These are phyloP conservation scores for Neonectria faginata DNA, from an alignment of 2,329 filamentous ascomycete species.

Conservation along the genomic window DNA sequence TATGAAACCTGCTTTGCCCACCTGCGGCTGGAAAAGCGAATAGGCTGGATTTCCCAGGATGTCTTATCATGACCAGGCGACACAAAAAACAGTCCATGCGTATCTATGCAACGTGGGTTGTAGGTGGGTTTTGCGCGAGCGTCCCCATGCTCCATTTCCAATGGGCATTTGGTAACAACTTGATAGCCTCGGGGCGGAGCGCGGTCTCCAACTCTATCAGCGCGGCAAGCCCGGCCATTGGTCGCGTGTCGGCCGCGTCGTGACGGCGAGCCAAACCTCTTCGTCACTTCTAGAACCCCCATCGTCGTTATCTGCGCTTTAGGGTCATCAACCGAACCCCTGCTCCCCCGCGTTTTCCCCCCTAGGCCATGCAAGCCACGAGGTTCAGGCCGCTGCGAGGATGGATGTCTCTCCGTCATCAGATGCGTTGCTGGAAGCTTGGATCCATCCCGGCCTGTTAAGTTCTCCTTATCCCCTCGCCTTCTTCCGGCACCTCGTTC, in stretches of 20 bases:
- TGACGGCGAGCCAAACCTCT: constrained; percentile 8
- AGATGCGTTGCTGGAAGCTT: not conserved
- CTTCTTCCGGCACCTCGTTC: constrained; percentile 12
- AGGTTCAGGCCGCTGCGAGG: constrained; percentile 2
- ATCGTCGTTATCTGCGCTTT: constrained; percentile 19
- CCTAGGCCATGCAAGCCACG: constrained; percentile 13
- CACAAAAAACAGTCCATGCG: constrained; percentile 20
- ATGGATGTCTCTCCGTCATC: constrained; percentile 9
- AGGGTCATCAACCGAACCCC: constrained; percentile 2
- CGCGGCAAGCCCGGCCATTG: constrained; percentile 28
- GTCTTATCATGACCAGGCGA: constrained; percentile 16
- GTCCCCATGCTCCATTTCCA: not conserved
- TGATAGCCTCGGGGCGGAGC: constrained; percentile 19
- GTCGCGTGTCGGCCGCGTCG: not conserved
- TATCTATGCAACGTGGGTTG: constrained; percentile 22
- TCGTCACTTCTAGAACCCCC: constrained; percentile 25
- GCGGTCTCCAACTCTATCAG: constrained; percentile 27
- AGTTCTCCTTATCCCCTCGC: constrained; percentile 18
- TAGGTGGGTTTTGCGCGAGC: not conserved
- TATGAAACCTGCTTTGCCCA: constrained; percentile 14
- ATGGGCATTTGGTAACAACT: constrained; percentile 18
- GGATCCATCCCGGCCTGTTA: constrained; percentile 20
- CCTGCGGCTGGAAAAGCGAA: not conserved
- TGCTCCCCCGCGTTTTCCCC: constrained; percentile 31
- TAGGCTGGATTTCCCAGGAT: not conserved